phyloP scores from a whole-genome alignment of 176 grass and related monocot genomes.

The Cenchrus purpureus region DNA sequence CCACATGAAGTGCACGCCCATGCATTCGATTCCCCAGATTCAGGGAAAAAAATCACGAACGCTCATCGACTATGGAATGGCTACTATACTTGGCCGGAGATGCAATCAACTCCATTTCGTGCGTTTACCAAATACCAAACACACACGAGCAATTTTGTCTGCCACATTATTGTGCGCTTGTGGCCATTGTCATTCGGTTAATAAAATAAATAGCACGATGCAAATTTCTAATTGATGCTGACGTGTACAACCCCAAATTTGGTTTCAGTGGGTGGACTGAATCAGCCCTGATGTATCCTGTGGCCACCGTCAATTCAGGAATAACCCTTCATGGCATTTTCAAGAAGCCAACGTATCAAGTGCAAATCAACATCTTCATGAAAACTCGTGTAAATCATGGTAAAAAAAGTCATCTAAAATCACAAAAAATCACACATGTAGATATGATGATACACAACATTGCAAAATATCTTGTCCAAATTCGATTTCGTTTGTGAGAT shows the following conservation, averaged over 20 bases:
- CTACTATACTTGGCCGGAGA: background rate
- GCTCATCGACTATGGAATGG: background rate
- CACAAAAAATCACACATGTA: no score
- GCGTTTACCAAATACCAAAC: conserved; percentile 18
- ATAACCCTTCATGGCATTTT: background rate
- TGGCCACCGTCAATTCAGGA: background rate
- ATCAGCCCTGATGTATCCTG: background rate
- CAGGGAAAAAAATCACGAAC: background rate
- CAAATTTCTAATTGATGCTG: background rate
- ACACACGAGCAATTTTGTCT: background rate
- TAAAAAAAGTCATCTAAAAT: no score
- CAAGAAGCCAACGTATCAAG: background rate
- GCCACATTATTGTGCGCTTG: background rate
- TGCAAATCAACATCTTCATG: no score
- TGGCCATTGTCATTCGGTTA: background rate
- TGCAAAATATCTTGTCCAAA: no score
- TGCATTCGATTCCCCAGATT: background rate
- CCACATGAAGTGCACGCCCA: no score
- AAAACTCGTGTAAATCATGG: no score
- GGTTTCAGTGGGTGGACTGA: background rate
- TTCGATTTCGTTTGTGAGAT: no score
- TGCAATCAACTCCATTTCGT: background rate
- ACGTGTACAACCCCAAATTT: background rate
- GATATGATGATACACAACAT: no score
- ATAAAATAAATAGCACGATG: background rate